phyloP scores from a whole-genome alignment of 2,329 filamentous ascomycete genomes.

The Talaromyces sp. region DNA sequence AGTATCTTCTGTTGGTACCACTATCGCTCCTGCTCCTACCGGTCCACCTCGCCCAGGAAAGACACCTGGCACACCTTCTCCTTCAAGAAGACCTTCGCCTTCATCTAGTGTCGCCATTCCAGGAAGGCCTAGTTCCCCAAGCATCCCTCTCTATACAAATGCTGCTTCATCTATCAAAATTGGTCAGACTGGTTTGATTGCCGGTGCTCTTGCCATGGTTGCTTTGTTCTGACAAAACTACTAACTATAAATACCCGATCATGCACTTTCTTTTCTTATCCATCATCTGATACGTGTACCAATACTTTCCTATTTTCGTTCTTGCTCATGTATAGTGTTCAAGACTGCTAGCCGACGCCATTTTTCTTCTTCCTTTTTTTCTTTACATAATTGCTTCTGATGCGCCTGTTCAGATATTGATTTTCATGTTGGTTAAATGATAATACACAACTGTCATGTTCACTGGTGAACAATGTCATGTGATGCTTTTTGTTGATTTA shows the following conservation, averaged over 20 bases:
- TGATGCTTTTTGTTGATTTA: neutral
- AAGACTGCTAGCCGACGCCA: neutral
- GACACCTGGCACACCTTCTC: neutral
- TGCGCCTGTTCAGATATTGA: neutral
- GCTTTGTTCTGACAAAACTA: conserved; percentile 2
- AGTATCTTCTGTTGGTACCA: neutral
- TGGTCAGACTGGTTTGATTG: neutral
- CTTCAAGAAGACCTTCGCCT: neutral
- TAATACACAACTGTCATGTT: neutral
- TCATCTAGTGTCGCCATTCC: neutral
- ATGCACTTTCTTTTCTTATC: neutral
- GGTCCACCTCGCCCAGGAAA: neutral
- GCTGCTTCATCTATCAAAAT: conserved; percentile 7
- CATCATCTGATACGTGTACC: neutral
- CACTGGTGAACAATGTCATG: neutral
- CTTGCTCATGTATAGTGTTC: neutral
- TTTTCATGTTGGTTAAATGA: neutral
- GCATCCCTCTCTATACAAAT: conserved; percentile 5
- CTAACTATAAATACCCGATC: neutral
- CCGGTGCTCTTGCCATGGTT: conserved; percentile 5
- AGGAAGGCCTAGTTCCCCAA: neutral
- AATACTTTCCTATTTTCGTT: neutral
- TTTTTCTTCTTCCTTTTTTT: neutral
- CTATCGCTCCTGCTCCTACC: neutral
- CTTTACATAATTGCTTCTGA: neutral